Base-by-base conservation (phyloP, 2,329 filamentous ascomycete genomes). In the Cercospora sojina region DNA sequence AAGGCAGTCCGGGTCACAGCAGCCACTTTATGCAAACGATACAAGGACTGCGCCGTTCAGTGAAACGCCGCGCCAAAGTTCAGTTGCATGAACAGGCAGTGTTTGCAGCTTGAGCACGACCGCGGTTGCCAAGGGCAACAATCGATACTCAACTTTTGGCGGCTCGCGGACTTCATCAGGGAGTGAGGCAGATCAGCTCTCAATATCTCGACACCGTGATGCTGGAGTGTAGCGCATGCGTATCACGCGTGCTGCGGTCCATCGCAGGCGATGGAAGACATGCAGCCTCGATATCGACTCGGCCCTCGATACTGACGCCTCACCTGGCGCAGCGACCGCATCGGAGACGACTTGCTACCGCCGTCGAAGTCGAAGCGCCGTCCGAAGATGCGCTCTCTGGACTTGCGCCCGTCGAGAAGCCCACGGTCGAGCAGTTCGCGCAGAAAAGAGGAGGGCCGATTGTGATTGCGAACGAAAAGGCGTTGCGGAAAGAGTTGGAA, bases 401-500 rank as follows among this genome's bases (percentile, higher is more conserved):
- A 77, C 77, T 74, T 72, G 74, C 74, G 8, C 72, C 71, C 53
- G 64, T 62, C 27, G n/a, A 61, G 27, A 59, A 63, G 16, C 29
- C 67, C 5, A 65, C 47, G 29, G 18, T 57, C 13, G 53, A 59
- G 8, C 60, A 32, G 7, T 41, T 55, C 3, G 23, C 55, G 35
- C 51, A 64, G 31, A 56, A 31, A 56, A 64, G 62, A 62, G 61
- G 60, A 32, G 61, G 59, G 2, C 20, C 56, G 8, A 56, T 67
- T 3, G 38, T 59, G 62, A 59, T 68, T 13, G 35, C 61, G 59
- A 72, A 74, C 49, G 55, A 72, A 66, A 69, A 76, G 67, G 67
- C 74, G 62, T 67, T 85, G 56, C 81, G 81, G 41, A 85, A 83
- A 73, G 87, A 92, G 71, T 75, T 93, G 62, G 77, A 84, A 56